Conservation (phyloP, 2,329 filamentous ascomycete genomes). For the Penicillium fuscoglaucum region DNA sequence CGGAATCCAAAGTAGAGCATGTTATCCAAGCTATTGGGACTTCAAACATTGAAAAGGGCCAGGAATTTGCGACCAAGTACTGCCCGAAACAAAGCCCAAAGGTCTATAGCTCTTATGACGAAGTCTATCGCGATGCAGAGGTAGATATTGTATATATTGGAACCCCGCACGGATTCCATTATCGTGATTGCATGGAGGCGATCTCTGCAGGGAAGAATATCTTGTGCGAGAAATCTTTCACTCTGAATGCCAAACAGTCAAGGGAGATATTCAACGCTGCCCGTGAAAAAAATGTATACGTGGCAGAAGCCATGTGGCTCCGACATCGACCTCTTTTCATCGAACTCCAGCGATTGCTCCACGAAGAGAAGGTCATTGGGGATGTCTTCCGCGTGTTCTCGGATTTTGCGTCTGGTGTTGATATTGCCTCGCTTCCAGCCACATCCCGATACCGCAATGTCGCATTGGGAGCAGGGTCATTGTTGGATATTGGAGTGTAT, state of each 20-base stretch:
- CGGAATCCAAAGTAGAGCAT: background rate
- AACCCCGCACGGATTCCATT: constrained; percentile 42
- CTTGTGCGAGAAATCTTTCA: constrained; percentile 34
- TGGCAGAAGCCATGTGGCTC: constrained; percentile 47
- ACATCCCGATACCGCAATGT: too few relatives aligned
- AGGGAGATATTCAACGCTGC: constrained; percentile 45
- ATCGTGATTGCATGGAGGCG: constrained; percentile 49
- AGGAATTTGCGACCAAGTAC: background rate
- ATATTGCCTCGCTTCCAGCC: too few relatives aligned
- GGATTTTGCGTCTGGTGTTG: too few relatives aligned
- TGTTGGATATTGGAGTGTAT: too few relatives aligned
- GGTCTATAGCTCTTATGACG: constrained; percentile 9
- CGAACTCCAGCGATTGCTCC: too few relatives aligned
- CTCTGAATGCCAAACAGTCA: constrained; percentile 41
- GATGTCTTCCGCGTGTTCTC: too few relatives aligned
- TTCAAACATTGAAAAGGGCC: background rate
- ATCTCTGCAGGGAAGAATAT: constrained; percentile 33
- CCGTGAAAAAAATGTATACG: constrained; percentile 41
- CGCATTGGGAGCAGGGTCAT: too few relatives aligned
- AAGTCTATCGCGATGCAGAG: constrained; percentile 18
- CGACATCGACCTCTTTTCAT: too few relatives aligned
- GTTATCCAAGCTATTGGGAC: constrained; percentile 2
- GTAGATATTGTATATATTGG: constrained; percentile 50
- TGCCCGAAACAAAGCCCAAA: background rate
- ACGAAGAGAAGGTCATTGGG: too few relatives aligned